Base-by-base conservation (phyloP, 495 filamentous ascomycete species). In the Penicillium fimorum region DNA sequence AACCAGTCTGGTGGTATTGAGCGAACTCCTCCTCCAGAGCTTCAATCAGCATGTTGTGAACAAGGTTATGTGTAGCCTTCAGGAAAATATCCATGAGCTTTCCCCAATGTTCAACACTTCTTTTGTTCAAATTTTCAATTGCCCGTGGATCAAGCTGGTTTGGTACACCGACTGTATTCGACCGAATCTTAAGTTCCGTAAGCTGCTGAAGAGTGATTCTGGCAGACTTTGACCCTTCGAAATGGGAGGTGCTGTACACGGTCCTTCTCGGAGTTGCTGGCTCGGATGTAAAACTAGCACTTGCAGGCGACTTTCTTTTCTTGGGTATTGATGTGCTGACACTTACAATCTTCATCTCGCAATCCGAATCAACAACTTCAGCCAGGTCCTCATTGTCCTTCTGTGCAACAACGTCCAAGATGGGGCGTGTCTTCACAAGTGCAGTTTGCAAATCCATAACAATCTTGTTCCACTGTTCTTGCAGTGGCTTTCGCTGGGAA, bases 81-180 rank as follows among this genome's bases (percentile, higher is more conserved):
- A 79, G 52, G 30, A 78, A 80, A 0, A 50, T 47, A 1, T 59
- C 29, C 33, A 75, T 53, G 0, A 76, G 70, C 0, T 48, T 50
- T 2, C 61, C 38, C 79, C 79, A 82, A 20, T 78, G 73, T 2
- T 58, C 50, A 6, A 79, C 65, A 29, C 71, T 78, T 11, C 61
- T 22, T n/a, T 59, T 45, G 17, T 76, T 70, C 55, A 82, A 66
- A 0, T 54, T 64, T 17, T 79, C 73, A 5, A 74, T 73, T 0
- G 77, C 76, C 2, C 72, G 72, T 0, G 79, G 76, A 29, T 79
- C 69, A 6, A 68, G 69, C 18, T 76, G 70, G 18, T 74, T 69
- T 0, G 74, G 74, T 0, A 78, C 62, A 0, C 75, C 72, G 13
- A 67, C 69, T 3, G 59, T 62, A 20, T 73, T 71, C 0, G 68